Evolutionary conservation across 352 stramenopile species (phyloP), one percentile per base, ranked within the genome.

Genomic region (Lagenidium giganteum): DNA sequence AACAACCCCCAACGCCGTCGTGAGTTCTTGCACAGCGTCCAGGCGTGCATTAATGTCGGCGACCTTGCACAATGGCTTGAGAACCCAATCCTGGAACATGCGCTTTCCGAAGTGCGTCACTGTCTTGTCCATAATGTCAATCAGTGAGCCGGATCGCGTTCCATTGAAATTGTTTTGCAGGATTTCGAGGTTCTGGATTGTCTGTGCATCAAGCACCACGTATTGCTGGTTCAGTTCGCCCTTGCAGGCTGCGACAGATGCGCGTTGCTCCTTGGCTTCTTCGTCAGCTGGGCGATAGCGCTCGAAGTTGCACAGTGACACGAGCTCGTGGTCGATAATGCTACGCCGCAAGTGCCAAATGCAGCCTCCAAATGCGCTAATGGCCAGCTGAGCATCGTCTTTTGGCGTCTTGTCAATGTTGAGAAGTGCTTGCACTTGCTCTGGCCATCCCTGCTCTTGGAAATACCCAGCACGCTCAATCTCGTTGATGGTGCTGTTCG

Each of bases 161-260:
- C 89, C 76, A 51, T 96, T 89, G 46, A 71, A 87, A 56, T 63
- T 95, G 57, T 96, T 96, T 20, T 51, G 64, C 8, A 96, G 56
- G 14, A 97, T 69, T 62, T 99, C 96, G 17, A 99, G 69, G 54
- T 99, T 98, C 20, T 93, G 73, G n/a, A 99, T 79, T 6, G 96
- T 98, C 21, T 93, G 93, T n/a, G 90, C 93, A 54, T 99, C 96
- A 21, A 99, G 47, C 16, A 96, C 78, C 59, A 99, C 75, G 45
- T 83, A 87, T 28, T 82, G 71, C 43, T 87, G 75, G 7, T 68
- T 72, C 20, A 87, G 34, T 28, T 83, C 74, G 0, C 54, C 52
- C 39, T 69, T 71, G n/a, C n/a, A n/a, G n/a, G n/a, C n/a, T n/a
- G n/a, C n/a, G n/a, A n/a, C 48, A 35, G 45, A 57, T 18, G 16